Conservation (phyloP, 768 basidiomycete genomes). For the Lactarius tabidus region DNA sequence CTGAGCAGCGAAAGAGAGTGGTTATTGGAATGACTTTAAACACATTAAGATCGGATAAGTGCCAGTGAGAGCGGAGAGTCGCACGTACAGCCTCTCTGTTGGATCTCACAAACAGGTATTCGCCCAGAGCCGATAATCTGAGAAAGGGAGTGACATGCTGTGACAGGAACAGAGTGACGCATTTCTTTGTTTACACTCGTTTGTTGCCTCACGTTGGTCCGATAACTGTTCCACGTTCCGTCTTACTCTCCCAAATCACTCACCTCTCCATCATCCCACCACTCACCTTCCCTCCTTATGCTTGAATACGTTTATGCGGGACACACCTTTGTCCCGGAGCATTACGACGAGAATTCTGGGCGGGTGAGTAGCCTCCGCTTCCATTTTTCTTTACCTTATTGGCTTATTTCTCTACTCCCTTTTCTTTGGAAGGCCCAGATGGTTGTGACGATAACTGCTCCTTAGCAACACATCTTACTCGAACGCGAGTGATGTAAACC, state of each 20-base stretch:
- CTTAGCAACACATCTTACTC: conserved; percentile 80
- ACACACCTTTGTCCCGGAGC: conserved; percentile 86
- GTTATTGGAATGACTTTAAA: conserved; percentile 34
- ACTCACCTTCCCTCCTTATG: too few species aligned
- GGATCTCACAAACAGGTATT: conserved; percentile 52
- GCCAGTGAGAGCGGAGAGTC: not conserved
- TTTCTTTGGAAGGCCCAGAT: conserved; percentile 48
- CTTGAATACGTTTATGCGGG: conserved; percentile 85
- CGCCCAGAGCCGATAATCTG: conserved; percentile 65
- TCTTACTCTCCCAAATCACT: not conserved
- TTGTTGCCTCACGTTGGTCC: not conserved
- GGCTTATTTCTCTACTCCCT: not conserved
- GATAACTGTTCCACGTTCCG: not conserved
- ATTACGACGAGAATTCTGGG: conserved; percentile 81
- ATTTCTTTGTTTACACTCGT: not conserved
- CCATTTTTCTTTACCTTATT: not conserved
- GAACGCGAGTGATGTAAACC: conserved; percentile 42
- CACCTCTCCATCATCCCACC: not conserved
- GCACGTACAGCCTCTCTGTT: conserved; percentile 48
- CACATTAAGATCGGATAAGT: not conserved
- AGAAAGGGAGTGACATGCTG: conserved; percentile 60
- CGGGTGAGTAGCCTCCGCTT: conserved; percentile 10
- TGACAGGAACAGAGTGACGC: conserved; percentile 46
- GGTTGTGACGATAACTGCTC: conserved; percentile 73
- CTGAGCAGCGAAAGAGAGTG: conserved; percentile 44